Conservation (phyloP, 495 filamentous ascomycete genomes). For the Hypoxylon fragiforme region DNA sequence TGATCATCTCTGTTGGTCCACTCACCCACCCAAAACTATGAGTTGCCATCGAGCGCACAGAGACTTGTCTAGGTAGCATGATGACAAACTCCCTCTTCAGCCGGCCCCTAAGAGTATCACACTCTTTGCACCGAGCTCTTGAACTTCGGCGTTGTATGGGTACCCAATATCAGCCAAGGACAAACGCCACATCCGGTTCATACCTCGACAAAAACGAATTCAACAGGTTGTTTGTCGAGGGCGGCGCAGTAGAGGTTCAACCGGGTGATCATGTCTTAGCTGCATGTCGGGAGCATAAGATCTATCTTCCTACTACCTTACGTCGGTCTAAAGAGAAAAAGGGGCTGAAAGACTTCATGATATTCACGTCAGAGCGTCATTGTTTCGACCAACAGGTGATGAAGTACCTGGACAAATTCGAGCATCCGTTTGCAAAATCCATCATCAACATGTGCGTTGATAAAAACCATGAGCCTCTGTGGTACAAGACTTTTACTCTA, state of each 20-base stretch:
- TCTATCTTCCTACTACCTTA: slow-evolving; percentile 11
- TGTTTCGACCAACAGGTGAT: slow-evolving; percentile 26
- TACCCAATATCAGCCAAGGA: neutral
- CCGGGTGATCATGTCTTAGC: slow-evolving; percentile 22
- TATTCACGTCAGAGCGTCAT: slow-evolving; percentile 21
- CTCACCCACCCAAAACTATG: slow-evolving; percentile 21
- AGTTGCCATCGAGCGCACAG: slow-evolving; percentile 8
- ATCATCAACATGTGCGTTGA: slow-evolving; percentile 35
- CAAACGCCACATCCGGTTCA: too few species aligned
- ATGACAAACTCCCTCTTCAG: slow-evolving; percentile 22
- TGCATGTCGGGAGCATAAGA: slow-evolving; percentile 13
- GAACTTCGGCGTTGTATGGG: slow-evolving; percentile 8
- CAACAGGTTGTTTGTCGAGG: too few species aligned
- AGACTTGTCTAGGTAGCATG: slow-evolving; percentile 16
- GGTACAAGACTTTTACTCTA: slow-evolving; percentile 45
- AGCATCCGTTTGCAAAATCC: slow-evolving; percentile 41
- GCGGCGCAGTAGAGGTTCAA: slow-evolving; percentile 5
- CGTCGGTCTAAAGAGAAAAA: neutral
- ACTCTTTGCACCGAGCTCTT: neutral
- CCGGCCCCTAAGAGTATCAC: slow-evolving; percentile 8
- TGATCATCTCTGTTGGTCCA: too few species aligned
- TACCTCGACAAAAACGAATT: too few species aligned
- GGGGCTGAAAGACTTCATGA: neutral
- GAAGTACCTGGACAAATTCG: slow-evolving; percentile 36
- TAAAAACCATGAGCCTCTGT: slow-evolving; percentile 47